phyloP scores from a whole-genome alignment of 83 land plant species.

The Picea engelmannii region DNA sequence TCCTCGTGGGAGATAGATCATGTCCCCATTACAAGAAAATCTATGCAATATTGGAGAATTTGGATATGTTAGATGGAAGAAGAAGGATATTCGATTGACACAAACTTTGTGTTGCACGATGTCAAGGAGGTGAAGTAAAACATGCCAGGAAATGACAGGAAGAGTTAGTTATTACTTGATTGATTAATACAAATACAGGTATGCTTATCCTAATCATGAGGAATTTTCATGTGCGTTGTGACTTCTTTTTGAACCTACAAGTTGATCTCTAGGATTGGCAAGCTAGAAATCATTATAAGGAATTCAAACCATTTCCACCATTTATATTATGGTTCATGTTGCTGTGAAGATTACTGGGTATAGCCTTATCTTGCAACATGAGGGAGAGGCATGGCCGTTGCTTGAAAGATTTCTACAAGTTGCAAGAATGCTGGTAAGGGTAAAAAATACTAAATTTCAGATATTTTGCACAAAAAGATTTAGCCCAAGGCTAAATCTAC shows the following conservation, averaged over 20 bases:
- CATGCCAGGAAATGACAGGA: background rate
- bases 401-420: too few species aligned
- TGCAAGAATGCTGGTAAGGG: too few species aligned
- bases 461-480: too few species aligned
- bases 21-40: conserved; percentile 1
- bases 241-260: background rate
- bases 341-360: too few species aligned
- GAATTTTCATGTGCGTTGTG: background rate
- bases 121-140: background rate
- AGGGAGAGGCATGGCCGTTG: too few species aligned
- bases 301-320: background rate
- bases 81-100: conserved; percentile 23
- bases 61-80: conserved; percentile 21
- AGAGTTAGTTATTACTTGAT: background rate
- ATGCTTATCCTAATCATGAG: background rate
- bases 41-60: conserved; percentile 11
- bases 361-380: too few species aligned
- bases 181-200: background rate
- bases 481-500: too few species aligned
- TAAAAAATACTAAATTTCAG: too few species aligned
- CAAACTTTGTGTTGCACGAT: background rate
- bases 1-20: background rate
- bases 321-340: background rate
- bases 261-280: background rate
- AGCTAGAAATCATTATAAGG: background rate